A percentile compares a stretch with the other conserved stretches of the same genome.
Evolutionary conservation across 345 rosid genomes (phyloP).

Genomic region (Leavenworthia alabamica): DNA sequence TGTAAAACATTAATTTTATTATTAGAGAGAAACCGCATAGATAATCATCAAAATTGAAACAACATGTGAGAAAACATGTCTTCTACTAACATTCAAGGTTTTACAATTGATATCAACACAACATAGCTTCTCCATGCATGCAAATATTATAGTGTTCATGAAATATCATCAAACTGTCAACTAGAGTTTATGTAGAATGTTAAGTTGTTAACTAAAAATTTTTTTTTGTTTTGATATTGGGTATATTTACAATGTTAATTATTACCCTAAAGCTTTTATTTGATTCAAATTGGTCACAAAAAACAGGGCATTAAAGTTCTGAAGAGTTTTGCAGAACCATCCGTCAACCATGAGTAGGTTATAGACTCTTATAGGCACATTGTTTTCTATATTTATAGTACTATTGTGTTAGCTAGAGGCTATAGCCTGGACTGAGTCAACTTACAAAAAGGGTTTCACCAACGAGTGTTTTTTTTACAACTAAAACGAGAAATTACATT

Average conservation of each 20-base stretch:
- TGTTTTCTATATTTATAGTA: background rate
- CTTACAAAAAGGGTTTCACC: no score
- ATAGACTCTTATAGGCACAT: background rate
- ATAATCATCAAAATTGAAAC: background rate
- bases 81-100: background rate
- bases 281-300: background rate
- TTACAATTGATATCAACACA: background rate
- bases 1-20: background rate
- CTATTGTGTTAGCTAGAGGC: no score
- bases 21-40: background rate
- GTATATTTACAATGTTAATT: background rate
- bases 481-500: background rate
- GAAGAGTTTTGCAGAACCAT: background rate
- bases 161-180: conserved; percentile 13
- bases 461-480: background rate
- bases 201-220: no score
- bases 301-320: background rate
- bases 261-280: background rate
- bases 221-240: background rate
- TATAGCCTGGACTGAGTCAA: no score
- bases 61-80: conserved; percentile 20
- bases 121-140: background rate
- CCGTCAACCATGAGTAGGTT: background rate
- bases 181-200: no score
- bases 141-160: conserved; percentile 1